Percentiles rank a stretch among this genome's conserved stretches.
Evolutionary conservation across 2,329 filamentous ascomycete genomes (phyloP).

Genomic region (Daldinia sp.): DNA sequence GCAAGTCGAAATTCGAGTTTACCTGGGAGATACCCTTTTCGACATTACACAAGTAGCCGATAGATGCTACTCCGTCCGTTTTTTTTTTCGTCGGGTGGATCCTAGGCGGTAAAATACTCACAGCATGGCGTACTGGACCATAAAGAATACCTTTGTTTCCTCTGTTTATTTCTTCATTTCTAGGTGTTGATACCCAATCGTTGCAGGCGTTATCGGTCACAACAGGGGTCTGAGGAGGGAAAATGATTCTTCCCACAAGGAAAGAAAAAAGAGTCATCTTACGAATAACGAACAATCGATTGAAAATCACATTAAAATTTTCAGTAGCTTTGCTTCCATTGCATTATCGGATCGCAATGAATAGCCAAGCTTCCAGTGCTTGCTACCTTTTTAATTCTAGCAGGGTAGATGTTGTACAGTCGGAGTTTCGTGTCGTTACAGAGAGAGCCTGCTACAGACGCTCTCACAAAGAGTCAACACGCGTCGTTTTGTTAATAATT

Average conservation of each 20-base stretch:
- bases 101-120: neutral
- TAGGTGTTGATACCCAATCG: conserved; percentile 38
- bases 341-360: neutral
- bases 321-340: neutral
- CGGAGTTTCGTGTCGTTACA: neutral
- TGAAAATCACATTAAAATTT: neutral
- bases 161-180: conserved; percentile 13
- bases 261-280: too few species aligned
- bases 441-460: neutral
- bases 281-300: conserved; percentile 15
- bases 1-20: conserved; percentile 41
- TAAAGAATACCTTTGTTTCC: conserved; percentile 12
- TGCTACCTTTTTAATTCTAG: neutral
- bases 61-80: neutral
- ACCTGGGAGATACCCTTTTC: conserved; percentile 28
- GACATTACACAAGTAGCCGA: neutral
- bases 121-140: conserved; percentile 1
- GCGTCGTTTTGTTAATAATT: neutral
- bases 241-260: neutral
- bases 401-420: neutral
- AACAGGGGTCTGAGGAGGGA: conserved; percentile 4
- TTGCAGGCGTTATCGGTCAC: conserved; percentile 29
- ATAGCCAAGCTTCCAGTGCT: neutral
- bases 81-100: neutral
- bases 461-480: neutral